Base-by-base conservation (phyloP, 2,329 filamentous ascomycete species). In the Bimuria novae-zelandiae region DNA sequence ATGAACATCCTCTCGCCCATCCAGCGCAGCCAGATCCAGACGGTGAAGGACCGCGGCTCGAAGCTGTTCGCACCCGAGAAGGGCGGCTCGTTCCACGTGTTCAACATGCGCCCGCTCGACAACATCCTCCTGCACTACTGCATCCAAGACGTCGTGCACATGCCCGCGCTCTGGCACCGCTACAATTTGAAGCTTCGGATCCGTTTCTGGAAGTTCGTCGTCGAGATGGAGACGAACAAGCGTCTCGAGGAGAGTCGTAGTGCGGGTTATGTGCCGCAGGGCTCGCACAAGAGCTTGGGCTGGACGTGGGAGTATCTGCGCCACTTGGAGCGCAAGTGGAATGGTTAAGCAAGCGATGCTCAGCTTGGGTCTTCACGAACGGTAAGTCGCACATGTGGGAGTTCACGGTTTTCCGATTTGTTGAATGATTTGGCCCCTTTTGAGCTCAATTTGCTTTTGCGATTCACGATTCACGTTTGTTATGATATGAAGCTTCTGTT, bases 1-100 rank as follows among this genome's bases (percentile, higher is more conserved):
- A 17, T 29, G n/a, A 11, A 30, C 59, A 59, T 22, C 23, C n/a
- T 30, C 19, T 3, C 25, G 33, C 12, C 29, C 22, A 1, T 54
- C 59, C 46, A 69, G 57, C 4, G 25, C 2, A 45, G 70, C 21
- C 65, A 63, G 45, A 51, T 62, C 41, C 70, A 21, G 11, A n/a
- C 27, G 1, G 21, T 44, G 3, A 44, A 32, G 27, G 16, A 12
- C 17, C 27, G 17, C 16, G 41, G 27, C 12, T 12, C 17, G 8
- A 12, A 2, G 16, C 12, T 32, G 16, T 32, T 44, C 41, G 17
- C 16, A 8, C 41, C 41, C 7, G 25, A 30, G 10, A 32, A 32
- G 11, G 41, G 41, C 41, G 41, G 41, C 25, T 44, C 41, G 12
- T 44, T 7, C 16, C 27, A 14, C 7, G 41, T 32, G 8, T 32